Evolutionary conservation across 2,329 filamentous ascomycete species (phyloP), one percentile per base, ranked within the genome.

Genomic region (Rhinocladiella mackenziei): DNA sequence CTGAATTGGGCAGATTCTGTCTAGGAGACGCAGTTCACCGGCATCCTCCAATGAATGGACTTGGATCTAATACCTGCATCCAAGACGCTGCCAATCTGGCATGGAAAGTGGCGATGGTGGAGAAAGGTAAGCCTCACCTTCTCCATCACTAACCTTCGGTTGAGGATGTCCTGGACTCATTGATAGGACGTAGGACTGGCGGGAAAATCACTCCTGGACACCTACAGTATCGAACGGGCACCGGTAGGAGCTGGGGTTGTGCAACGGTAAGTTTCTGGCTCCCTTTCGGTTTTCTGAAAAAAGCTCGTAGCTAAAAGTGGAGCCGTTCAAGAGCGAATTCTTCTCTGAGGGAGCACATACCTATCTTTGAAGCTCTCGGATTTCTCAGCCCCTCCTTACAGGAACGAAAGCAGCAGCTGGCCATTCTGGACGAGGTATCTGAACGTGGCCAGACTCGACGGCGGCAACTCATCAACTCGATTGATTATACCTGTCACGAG

Each of bases 261-360:
- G 49, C 68, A 65, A 2, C 68, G 14, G 20, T 39, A 30, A 29
- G 37, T 38, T 20, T 4, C 22, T 4, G 13, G 23, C 23, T 26
- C 23, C 23, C 11, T 26, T 11, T 7, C 23, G 11, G 23, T 26
- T 7, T 11, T 26, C 23, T 7, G 23, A 11, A 26, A 7, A 7
- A 7, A 26, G 11, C 11, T 26, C 23, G 11, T 11, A 26, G 7
- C 23, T n/a, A n/a, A n/a, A n/a, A n/a, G n/a, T n/a, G n/a, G n/a
- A n/a, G n/a, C n/a, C n/a, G n/a, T n/a, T 7, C 23, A 7, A 57
- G 77, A 5, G 77, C 78, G 7, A 83, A 81, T 56, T 66, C 78
- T 48, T 72, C 71, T 3, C 64, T 79, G 20, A 66, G 72, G 5
- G 73, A 78, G 37, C 77, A 81, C 55, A 45, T 7, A 4, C 17